These are phyloP conservation scores for Lolium rigidum DNA, from an alignment of 176 grass and related monocot species.

Conservation along the genomic window DNA sequence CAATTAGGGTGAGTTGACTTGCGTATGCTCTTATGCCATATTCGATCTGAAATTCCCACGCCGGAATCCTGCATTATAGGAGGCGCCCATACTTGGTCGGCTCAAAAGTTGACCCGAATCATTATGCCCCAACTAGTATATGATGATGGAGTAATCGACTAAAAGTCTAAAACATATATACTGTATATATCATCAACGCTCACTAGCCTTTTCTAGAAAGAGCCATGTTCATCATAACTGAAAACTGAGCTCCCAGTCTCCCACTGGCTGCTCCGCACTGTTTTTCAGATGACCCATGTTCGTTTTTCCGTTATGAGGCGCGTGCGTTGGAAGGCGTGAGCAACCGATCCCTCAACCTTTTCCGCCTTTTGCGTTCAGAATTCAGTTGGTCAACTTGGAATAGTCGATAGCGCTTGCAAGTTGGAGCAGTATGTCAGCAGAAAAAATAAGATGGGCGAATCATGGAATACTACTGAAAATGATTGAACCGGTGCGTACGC, in stretches of 20 bases:
- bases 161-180: background rate
- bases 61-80: background rate
- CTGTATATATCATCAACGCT: background rate
- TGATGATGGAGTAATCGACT: background rate
- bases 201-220: background rate
- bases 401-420: constrained; percentile 2
- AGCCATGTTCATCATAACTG: background rate
- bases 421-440: background rate
- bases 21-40: constrained; percentile 4
- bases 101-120: background rate
- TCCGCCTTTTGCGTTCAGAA: background rate
- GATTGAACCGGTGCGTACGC: constrained; percentile 11
- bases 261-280: constrained; percentile 15
- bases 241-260: background rate
- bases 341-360: background rate
- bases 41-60: background rate
- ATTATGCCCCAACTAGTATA: too few species aligned
- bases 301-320: constrained; percentile 18
- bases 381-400: constrained; percentile 46
- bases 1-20: background rate
- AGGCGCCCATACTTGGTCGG: background rate
- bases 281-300: constrained; percentile 24
- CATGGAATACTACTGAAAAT: background rate
- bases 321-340: constrained; percentile 17
- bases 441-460: background rate